These are phyloP conservation scores for Euclidium syriacum DNA, from an alignment of 345 rosid species.

Conservation along the genomic window DNA sequence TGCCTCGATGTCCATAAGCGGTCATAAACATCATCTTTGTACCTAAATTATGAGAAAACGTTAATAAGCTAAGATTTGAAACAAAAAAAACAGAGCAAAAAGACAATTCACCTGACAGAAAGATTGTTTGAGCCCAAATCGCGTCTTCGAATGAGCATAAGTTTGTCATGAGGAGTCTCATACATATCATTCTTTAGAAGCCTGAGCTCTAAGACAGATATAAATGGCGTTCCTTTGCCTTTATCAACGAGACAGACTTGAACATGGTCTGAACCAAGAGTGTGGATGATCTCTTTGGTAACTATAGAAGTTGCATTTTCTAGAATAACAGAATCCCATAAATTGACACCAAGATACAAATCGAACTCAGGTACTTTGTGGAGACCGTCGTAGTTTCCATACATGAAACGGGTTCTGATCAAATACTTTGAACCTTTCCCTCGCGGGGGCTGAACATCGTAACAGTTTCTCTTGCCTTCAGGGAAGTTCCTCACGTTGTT, in stretches of 20 bases:
- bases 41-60: neutral
- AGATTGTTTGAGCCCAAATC: constrained; percentile 8
- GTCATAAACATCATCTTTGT: constrained; percentile 30
- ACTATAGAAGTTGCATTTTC: neutral
- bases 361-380: constrained; percentile 38
- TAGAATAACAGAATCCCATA: constrained; percentile 29
- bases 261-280: constrained; percentile 24
- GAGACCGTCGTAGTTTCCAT: constrained; percentile 47
- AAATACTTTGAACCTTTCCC: constrained; percentile 33
- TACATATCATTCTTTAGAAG: constrained; percentile 20
- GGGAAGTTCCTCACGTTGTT: constrained; percentile 37
- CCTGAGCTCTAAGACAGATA: constrained; percentile 49
- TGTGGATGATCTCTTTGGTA: constrained; percentile 34
- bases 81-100: neutral
- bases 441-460: constrained; percentile 8
- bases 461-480: constrained; percentile 36
- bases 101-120: constrained; percentile 19
- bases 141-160: constrained; percentile 12
- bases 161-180: neutral
- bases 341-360: constrained; percentile 41
- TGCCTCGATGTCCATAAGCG: constrained; percentile 24
- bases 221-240: constrained; percentile 38
- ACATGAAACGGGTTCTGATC: constrained; percentile 44
- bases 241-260: constrained; percentile 47
- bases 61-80: too few species aligned